Conservation (phyloP, 2,329 filamentous ascomycete genomes). For the Fusarium sp. region DNA sequence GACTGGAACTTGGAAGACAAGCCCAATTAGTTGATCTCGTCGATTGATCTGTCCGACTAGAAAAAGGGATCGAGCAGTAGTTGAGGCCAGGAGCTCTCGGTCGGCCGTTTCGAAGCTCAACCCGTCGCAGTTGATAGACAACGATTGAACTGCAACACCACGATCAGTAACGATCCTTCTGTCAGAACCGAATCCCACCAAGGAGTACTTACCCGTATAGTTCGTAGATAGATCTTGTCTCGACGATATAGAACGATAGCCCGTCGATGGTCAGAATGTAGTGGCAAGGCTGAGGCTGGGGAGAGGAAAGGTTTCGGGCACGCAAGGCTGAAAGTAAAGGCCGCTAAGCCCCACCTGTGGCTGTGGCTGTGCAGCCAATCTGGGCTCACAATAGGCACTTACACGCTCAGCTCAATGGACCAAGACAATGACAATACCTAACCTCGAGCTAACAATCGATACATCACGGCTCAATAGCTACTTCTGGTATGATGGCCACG, state of each 20-base stretch:
- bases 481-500: not conserved
- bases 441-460: not conserved
- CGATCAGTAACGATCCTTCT: not conserved
- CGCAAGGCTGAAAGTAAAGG: slow-evolving; percentile 38
- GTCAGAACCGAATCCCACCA: accelerated
- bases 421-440: too few relatives aligned
- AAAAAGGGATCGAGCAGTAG: not conserved
- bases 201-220: not conserved
- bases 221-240: slow-evolving; percentile 7
- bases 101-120: slow-evolving; percentile 14
- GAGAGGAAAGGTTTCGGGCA: slow-evolving; percentile 32
- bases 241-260: slow-evolving; percentile 7
- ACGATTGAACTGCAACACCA: not conserved
- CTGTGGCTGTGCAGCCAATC: slow-evolving; percentile 28
- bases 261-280: slow-evolving; percentile 24
- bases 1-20: not conserved
- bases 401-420: not conserved
- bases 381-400: slow-evolving; percentile 6
- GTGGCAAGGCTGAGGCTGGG: slow-evolving; percentile 44
- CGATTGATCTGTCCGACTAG: too few relatives aligned
- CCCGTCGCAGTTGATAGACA: not conserved
- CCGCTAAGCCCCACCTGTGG: not conserved
- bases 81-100: slow-evolving; percentile 5
- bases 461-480: not conserved
- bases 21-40: not conserved